A percentile compares a stretch with the other conserved stretches of the same genome.
Conservation (phyloP, 257 asterid species). For the Solanum sparsipilum region DNA sequence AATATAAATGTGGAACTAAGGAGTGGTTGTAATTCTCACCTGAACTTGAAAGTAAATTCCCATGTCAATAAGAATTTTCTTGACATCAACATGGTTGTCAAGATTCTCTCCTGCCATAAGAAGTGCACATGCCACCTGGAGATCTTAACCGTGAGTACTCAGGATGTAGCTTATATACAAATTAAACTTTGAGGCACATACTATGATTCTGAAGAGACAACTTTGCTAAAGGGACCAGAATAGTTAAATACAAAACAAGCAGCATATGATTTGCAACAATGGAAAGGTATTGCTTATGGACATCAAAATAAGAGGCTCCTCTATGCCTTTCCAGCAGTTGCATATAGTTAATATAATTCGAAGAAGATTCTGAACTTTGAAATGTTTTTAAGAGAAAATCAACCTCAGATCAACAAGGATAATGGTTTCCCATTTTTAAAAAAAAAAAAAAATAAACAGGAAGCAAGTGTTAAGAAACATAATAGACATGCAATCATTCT, state of each 20-base stretch:
- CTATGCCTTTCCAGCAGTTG: neutral
- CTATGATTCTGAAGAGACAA: neutral
- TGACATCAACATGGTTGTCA: constrained; percentile 56
- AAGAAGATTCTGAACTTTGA: neutral
- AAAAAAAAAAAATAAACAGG: neutral
- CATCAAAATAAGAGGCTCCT: neutral
- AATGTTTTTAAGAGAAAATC: neutral
- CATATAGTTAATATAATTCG: neutral
- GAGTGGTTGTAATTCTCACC: constrained; percentile 28
- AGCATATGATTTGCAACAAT: neutral
- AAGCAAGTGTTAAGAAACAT: neutral
- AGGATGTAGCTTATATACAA: neutral
- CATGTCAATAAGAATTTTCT: constrained; percentile 77
- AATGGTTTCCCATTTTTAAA: neutral
- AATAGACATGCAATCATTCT: neutral
- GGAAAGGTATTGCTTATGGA: neutral
- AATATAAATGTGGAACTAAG: neutral
- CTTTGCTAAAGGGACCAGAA: neutral
- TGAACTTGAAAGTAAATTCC: constrained; percentile 96
- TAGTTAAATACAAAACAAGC: neutral
- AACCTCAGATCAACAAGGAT: neutral
- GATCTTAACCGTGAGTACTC: neutral
- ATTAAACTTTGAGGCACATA: neutral
- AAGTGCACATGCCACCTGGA: constrained; percentile 92
- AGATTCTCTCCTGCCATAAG: constrained; percentile 88